Percentiles rank a stretch among this genome's conserved stretches.
Evolutionary conservation across 2,329 filamentous ascomycete species (phyloP).

Genomic region (Xylaria arbuscula): DNA sequence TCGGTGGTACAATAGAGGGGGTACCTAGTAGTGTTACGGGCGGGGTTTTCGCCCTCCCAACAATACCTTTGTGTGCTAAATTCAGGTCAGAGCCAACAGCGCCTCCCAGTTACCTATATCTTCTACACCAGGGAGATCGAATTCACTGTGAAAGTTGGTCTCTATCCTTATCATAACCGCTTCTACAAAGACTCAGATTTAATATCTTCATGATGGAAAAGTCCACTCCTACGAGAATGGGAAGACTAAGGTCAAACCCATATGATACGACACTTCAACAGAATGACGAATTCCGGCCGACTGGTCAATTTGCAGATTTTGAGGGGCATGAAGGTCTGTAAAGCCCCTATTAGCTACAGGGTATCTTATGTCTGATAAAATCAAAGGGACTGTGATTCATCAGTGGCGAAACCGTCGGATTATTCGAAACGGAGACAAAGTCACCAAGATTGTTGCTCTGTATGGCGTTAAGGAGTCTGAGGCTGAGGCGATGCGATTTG

Average conservation of each 20-base stretch:
- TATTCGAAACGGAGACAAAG: slow-evolving; percentile 7
- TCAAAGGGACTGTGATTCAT: not conserved
- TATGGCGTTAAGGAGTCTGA: not conserved
- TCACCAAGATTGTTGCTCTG: not conserved
- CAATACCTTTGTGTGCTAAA: too few relatives aligned
- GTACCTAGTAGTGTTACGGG: too few relatives aligned
- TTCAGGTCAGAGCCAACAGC: not conserved
- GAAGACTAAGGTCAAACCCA: not conserved
- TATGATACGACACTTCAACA: too few relatives aligned
- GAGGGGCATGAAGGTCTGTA: slow-evolving; percentile 2
- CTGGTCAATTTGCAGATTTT: not conserved
- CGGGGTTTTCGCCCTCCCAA: not conserved
- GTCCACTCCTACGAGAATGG: not conserved
- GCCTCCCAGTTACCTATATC: not conserved
- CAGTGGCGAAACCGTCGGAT: not conserved
- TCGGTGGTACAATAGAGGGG: too few relatives aligned
- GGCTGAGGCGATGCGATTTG: slow-evolving; percentile 6
- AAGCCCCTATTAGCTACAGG: not conserved
- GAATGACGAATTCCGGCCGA: not conserved
- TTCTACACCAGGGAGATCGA: not conserved
- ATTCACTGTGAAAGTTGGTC: not conserved
- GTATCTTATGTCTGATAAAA: not conserved
- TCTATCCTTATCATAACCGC: not conserved
- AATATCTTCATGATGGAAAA: not conserved
- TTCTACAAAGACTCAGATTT: not conserved